These are phyloP conservation scores for Gynostemma pentaphyllum DNA, from an alignment of 306 rosid genomes.

Conservation along the genomic window DNA sequence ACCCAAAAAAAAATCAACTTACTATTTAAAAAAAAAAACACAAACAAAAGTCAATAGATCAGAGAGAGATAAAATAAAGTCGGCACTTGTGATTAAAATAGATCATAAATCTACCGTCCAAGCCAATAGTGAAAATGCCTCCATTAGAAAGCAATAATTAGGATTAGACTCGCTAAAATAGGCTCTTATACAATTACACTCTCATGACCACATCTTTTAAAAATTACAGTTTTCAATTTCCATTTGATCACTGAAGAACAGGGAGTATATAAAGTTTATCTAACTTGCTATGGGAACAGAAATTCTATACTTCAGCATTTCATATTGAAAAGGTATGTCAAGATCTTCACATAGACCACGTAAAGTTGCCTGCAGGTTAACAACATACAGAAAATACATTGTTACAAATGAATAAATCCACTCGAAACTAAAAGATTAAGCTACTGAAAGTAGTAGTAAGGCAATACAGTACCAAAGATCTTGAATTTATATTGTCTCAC, in stretches of 20 bases:
- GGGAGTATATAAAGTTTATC: neutral
- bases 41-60: neutral
- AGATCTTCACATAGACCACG: constrained; percentile 61
- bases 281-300: constrained; percentile 7
- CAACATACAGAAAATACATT: neutral
- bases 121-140: neutral
- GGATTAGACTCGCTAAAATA: neutral
- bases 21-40: neutral
- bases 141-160: neutral
- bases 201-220: neutral
- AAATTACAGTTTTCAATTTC: neutral
- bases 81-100: neutral
- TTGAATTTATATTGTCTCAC: neutral
- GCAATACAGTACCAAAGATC: constrained; percentile 1
- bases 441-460: neutral
- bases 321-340: constrained; percentile 54
- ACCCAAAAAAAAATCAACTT: neutral
- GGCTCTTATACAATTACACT: neutral
- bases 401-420: neutral
- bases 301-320: constrained; percentile 59
- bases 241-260: neutral
- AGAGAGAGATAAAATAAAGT: neutral
- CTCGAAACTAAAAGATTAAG: neutral
- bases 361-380: constrained; percentile 44
- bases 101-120: neutral